Evolutionary conservation across 495 filamentous ascomycete genomes (phyloP), one percentile per base, ranked within the genome.

Genomic region (Tuber umbilicatum): DNA sequence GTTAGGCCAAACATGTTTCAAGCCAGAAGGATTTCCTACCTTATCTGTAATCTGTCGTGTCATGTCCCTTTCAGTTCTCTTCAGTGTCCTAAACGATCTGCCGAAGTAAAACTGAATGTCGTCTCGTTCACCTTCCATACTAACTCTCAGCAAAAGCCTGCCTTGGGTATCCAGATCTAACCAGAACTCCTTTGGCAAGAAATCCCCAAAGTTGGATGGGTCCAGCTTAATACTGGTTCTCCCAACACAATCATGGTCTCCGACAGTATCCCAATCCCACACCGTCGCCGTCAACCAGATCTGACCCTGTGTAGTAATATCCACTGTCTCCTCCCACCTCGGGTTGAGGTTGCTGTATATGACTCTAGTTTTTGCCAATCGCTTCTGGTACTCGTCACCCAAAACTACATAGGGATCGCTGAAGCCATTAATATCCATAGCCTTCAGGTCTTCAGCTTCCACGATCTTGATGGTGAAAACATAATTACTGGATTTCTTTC

Each of bases 391-490:
- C 82, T 99, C 96, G 80, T 99, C 96, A 47, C 94, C 91, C 73
- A 99, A 88, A 38, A 99, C 94, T 7, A 98, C 94, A 80, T 99
- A 99, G 17, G 96, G 96, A 85, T 99, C 96, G 83, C 94, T 97
- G 74, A 89, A 88, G 72, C 96, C 96, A 79, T 91, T 93, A 75
- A 97, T 92, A 84, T 99, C 96, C 81, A 97, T 98, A 23, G 96
- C 94, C 83, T 97, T 98, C 76, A 99, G 84, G 79, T 98, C 96
- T 84, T 99, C 96, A n/a, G 92, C 96, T 81, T 99, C 96, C 41
- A 99, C 93, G 70, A 99, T 93, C 85, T 99, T 99, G 84, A 98
- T 94, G 1, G 96, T 98, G 83, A 99, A 99, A 70, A 98, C 93
- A 81, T 97, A 97, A 73, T 94, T 95, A 41, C 89, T 90, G 6